Base-by-base conservation (phyloP, 164 flowering plant species). In the Euptelea pleiosperma region DNA sequence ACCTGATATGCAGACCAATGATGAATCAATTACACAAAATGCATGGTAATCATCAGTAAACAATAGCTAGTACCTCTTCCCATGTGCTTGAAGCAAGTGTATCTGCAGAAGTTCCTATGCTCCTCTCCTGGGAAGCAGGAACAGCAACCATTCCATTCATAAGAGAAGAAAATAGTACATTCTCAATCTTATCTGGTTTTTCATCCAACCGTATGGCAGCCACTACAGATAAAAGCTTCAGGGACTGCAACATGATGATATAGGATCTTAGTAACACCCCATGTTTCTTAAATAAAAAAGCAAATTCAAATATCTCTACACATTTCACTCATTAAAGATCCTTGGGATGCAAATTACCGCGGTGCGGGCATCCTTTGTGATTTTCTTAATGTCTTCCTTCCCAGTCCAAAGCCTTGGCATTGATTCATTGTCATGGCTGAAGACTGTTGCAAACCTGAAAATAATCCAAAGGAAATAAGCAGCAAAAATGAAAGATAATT, bases 391-490 rank as follows among this genome's bases (percentile, higher is more conserved):
- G 66, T 89, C 85, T 68, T 85, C 97, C 55, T 80, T 85, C 46
- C 88, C 94, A 26, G 87, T 89, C 94, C 97, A 89, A 60, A 78
- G 76, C 65, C 97, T 70, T 24, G 94, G 97, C 78, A 87, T 64
- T 43, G 91, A 87, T 37, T 87, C 86, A 39, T 60, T 42, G 54
- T 87, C 94, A 65, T 74, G 84, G 59, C 70, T 79, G 61, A 89
- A 89, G 25, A 83, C 64, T 8, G 74, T 76, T 47, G 79, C 47
- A 54, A 89, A 89, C 74, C 94, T 89, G 77, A 36, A 56, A 62
- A 36, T 18, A 28, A 19, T 21, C 6, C 35, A 24, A 53, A 16
- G 11, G 28, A 36, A 30, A 49, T 14, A 24, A 46, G 33, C 36
- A 50, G 22, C 45, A 16, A 55, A 9, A 42, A 8, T 16, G 2